A percentile compares a stretch with the other conserved stretches of the same genome.
These are phyloP conservation scores for Cyberlindnera misumaiensis DNA, from an alignment of 805 yeast genomes.

Conservation along the genomic window DNA sequence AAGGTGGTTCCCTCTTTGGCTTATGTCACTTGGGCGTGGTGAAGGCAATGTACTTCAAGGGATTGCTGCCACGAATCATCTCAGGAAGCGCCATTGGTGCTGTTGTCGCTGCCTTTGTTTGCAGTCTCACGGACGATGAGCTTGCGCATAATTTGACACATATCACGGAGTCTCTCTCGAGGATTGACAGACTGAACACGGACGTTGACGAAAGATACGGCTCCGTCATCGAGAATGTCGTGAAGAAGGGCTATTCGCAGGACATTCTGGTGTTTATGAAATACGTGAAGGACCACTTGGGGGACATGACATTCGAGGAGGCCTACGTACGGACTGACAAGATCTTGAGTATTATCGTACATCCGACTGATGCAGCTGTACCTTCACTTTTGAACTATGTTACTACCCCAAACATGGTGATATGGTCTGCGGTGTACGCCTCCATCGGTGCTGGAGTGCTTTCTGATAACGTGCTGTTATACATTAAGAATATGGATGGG, in stretches of 20 bases:
- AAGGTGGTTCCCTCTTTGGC: conserved; percentile 95
- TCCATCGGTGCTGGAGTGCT: conserved; percentile 70
- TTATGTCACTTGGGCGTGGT: conserved; percentile 91
- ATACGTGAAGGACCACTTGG: conserved; percentile 69
- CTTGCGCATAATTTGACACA: conserved; percentile 35
- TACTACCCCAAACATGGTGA: conserved; percentile 87
- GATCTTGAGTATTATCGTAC: conserved; percentile 76
- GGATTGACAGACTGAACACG: conserved; percentile 38
- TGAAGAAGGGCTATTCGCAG: conserved; percentile 77
- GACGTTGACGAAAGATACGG: conserved; percentile 56
- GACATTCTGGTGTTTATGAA: conserved; percentile 75
- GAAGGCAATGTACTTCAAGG: conserved; percentile 68
- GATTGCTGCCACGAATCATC: conserved; percentile 74
- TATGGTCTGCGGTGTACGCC: conserved; percentile 86
- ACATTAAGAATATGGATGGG: conserved; percentile 57
- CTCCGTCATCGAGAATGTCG: conserved; percentile 65
- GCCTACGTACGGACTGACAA: conserved; percentile 76
- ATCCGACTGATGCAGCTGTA: conserved; percentile 65
- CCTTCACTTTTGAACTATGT: conserved; percentile 80
- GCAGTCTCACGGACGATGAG: conserved; percentile 65
- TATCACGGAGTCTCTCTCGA: conserved; percentile 37
- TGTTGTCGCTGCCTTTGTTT: conserved; percentile 79
- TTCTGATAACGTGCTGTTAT: conserved; percentile 45
- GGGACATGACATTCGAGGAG: conserved; percentile 88
- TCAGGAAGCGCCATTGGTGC: conserved; percentile 96